A percentile compares a stretch with the other conserved stretches of the same genome.
These are phyloP conservation scores for Hypoxylon lienhwacheense DNA, from an alignment of 495 filamentous ascomycete genomes.

Conservation along the genomic window DNA sequence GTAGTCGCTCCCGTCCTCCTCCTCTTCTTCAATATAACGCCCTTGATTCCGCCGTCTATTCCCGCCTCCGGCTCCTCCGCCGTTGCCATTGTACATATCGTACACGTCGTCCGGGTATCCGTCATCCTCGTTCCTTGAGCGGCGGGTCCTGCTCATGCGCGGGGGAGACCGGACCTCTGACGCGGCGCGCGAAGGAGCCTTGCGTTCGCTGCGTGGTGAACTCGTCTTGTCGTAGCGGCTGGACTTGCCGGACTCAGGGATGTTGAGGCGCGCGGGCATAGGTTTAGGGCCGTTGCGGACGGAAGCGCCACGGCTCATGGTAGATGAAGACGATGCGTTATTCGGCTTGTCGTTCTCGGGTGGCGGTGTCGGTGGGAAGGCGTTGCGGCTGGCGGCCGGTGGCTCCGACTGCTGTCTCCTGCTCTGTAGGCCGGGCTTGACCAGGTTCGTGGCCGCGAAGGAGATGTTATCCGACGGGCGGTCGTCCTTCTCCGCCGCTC, in stretches of 20 bases:
- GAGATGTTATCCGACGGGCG: conserved; percentile 78
- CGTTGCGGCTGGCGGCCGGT: conserved; percentile 70
- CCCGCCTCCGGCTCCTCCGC: conserved; percentile 36
- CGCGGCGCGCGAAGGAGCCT: conserved; percentile 40
- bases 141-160: conserved; percentile 45
- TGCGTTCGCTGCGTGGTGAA: conserved; percentile 49
- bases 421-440: conserved; percentile 77
- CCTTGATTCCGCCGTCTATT: conserved; percentile 44
- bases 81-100: conserved; percentile 63
- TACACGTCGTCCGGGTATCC: conserved; percentile 69
- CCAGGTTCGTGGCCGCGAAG: conserved; percentile 86
- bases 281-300: conserved; percentile 58
- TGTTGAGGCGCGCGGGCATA: conserved; percentile 56
- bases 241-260: conserved; percentile 50
- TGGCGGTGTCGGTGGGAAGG: conserved; percentile 94
- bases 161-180: conserved; percentile 49
- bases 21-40: conserved; percentile 71
- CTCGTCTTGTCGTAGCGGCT: conserved; percentile 52
- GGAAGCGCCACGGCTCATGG: conserved; percentile 54
- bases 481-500: conserved; percentile 61
- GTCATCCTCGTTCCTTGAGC: conserved; percentile 58
- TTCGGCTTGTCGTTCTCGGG: conserved; percentile 74
- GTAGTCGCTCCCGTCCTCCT: conserved; percentile 69
- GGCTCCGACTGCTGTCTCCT: conserved; percentile 86
- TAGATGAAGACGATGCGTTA: no score